Conservation (phyloP, 2,329 filamentous ascomycete species). For the Scedosporium minutisporum region DNA sequence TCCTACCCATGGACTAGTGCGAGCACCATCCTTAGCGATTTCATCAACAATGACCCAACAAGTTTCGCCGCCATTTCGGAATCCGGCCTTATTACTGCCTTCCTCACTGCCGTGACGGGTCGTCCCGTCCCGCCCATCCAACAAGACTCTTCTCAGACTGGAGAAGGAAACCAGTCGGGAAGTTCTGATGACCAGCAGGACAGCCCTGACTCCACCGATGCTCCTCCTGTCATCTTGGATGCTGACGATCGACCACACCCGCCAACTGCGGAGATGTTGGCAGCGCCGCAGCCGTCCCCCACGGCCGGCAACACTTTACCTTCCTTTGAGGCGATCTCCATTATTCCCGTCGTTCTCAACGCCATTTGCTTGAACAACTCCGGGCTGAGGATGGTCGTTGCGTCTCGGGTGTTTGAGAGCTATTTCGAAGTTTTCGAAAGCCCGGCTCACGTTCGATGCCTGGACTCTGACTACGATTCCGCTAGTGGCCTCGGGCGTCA, state of each 20-base stretch:
- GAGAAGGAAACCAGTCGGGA: constrained; percentile 19
- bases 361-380: constrained; percentile 86
- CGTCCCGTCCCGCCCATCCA: constrained; percentile 26
- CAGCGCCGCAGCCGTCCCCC: constrained; percentile 29
- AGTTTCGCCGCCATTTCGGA: constrained; percentile 95
- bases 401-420: constrained; percentile 70
- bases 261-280: constrained; percentile 39
- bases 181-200: constrained; percentile 18
- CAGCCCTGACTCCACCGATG: constrained; percentile 13
- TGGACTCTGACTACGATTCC: constrained; percentile 63
- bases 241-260: constrained; percentile 38
- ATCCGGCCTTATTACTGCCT: constrained; percentile 77
- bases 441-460: constrained; percentile 72
- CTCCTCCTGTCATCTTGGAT: constrained; percentile 12
- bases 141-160: constrained; percentile 8
- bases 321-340: constrained; percentile 79
- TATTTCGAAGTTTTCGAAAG: constrained; percentile 98
- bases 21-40: constrained; percentile 84
- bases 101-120: constrained; percentile 71
- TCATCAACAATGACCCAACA: constrained; percentile 97
- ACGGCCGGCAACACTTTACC: constrained; percentile 68
- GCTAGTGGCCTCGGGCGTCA: constrained; percentile 66
- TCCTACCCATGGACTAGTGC: constrained; percentile 94
- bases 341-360: constrained; percentile 79
- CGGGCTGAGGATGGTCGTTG: constrained; percentile 79